Evolutionary conservation across 306 rosid genomes (phyloP), one percentile per base, ranked within the genome.

Genomic region (Pterocarpus macrocarpus): DNA sequence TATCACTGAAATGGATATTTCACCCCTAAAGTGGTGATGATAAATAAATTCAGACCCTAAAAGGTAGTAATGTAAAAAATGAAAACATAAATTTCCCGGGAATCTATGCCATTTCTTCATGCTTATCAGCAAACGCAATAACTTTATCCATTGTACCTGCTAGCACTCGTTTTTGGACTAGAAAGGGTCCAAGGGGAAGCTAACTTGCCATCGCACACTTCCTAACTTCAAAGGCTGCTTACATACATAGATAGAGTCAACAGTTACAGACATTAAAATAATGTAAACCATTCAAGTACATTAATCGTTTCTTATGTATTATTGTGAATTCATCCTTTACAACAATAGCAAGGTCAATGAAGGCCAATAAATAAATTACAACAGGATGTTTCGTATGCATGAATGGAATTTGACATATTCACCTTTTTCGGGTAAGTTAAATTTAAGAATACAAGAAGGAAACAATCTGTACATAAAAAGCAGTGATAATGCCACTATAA

Each of bases 391-490:
- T 76, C 45, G 56, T 45, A 28, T 77, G 30, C 68, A 72, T 57
- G 78, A 65, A 70, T 67, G 69, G 63, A 83, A 9, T 22, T 44
- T 33, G 57, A 64, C 78, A 79, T 12, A 35, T 75, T 69, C 64
- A 79, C 28, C 65, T 61, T 78, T 22, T 53, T 78, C 8, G 52
- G 11, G 73, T 50, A 55, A 69, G 55, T 14, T 61, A 13, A 74
- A 65, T 68, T 56, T 32, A 68, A 33, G 59, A 69, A 50, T 15
- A 8, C 36, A 73, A 64, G 50, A 61, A 71, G 15, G 12, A 70
- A 80, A 80, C 50, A 73, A 71, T 77, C 71, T 82, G 58, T 78
- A 75, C 85, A 88, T 17, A 22, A 15, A 75, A 66, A 55, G 63
- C 64, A 86, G 69, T 68, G 75, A 32, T 55, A 80, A 43, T 5